Conservation (phyloP, 306 rosid genomes). For the Fagus sylvatica region DNA sequence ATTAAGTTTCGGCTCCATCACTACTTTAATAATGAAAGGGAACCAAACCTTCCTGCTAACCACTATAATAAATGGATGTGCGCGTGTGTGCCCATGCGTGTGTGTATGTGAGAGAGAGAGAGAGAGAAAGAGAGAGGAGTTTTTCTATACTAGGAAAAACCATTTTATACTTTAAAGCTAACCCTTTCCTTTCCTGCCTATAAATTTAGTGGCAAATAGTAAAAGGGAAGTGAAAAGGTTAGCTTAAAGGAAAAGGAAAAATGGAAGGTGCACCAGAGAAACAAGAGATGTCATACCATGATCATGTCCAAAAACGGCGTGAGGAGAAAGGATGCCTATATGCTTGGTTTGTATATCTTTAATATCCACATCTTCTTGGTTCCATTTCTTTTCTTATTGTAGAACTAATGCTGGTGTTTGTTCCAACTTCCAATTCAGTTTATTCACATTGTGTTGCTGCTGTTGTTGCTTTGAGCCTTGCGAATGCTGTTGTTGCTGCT, state of each 20-base stretch:
- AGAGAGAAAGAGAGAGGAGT: background rate
- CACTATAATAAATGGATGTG: conserved; percentile 34
- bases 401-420: background rate
- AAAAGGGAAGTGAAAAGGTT: too few species aligned
- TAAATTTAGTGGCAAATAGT: conserved; percentile 1
- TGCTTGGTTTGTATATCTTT: conserved; percentile 41
- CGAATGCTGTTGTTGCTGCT: conserved; percentile 64
- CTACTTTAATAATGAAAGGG: conserved; percentile 2
- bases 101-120: background rate
- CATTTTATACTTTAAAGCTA: background rate
- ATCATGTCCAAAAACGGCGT: conserved; percentile 36
- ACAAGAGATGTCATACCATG: conserved; percentile 48
- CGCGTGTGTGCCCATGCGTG: too few species aligned
- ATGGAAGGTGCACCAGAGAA: conserved; percentile 43
- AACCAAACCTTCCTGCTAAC: conserved; percentile 35
- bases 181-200: conserved; percentile 7
- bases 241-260: conserved; percentile 4
- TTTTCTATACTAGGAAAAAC: background rate
- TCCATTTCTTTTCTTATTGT: background rate
- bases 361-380: conserved; percentile 1
- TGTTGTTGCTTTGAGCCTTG: conserved; percentile 56
- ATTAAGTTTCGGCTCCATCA: conserved; percentile 8
- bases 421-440: conserved; percentile 35
- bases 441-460: conserved; percentile 57
- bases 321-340: conserved; percentile 56